phyloP scores from a whole-genome alignment of 2,329 filamentous ascomycete species.

The Delphinella strobiligena region DNA sequence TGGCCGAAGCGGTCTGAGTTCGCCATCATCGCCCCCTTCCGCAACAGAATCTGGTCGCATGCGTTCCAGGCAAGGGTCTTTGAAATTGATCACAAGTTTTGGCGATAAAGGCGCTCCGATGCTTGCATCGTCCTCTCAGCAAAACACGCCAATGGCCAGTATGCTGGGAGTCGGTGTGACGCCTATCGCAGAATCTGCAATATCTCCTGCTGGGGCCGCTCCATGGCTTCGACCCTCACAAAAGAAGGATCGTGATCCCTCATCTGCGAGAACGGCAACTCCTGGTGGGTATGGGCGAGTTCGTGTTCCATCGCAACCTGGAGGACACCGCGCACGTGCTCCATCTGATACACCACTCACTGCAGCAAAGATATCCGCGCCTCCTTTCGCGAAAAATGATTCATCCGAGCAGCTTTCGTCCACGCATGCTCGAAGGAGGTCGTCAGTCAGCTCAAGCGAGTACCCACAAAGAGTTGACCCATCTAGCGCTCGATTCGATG shows the following conservation, averaged over 20 bases:
- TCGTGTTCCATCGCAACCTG: slow-evolving; percentile 54
- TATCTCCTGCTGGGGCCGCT: slow-evolving; percentile 50
- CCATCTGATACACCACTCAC: slow-evolving; percentile 46
- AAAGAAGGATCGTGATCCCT: slow-evolving; percentile 28
- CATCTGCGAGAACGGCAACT: slow-evolving; percentile 48
- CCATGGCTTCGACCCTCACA: slow-evolving; percentile 24
- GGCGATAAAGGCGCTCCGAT: slow-evolving; percentile 50
- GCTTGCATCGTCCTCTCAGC: slow-evolving; percentile 36
- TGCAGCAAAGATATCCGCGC: slow-evolving; percentile 43
- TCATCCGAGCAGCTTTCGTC: slow-evolving; percentile 4
- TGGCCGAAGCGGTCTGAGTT: slow-evolving; percentile 40
- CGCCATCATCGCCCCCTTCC: slow-evolving; percentile 62
- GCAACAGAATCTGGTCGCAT: slow-evolving; percentile 36
- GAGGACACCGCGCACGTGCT: slow-evolving; percentile 38
- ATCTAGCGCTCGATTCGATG: no score
- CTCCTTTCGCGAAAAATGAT: slow-evolving; percentile 1
- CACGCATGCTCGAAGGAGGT: slow-evolving; percentile 12
- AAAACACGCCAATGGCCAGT: slow-evolving; percentile 46
- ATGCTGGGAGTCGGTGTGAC: slow-evolving; percentile 68
- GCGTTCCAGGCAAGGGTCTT: slow-evolving; percentile 66
- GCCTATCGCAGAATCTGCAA: slow-evolving; percentile 59
- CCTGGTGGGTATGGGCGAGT: slow-evolving; percentile 49
- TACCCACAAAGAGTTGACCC: slow-evolving; percentile 1
- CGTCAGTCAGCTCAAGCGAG: slow-evolving; percentile 11
- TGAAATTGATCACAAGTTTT: slow-evolving; percentile 89